phyloP scores from a whole-genome alignment of 2,329 filamentous ascomycete species.

The Stagonosporopsis cucurbitacearum region DNA sequence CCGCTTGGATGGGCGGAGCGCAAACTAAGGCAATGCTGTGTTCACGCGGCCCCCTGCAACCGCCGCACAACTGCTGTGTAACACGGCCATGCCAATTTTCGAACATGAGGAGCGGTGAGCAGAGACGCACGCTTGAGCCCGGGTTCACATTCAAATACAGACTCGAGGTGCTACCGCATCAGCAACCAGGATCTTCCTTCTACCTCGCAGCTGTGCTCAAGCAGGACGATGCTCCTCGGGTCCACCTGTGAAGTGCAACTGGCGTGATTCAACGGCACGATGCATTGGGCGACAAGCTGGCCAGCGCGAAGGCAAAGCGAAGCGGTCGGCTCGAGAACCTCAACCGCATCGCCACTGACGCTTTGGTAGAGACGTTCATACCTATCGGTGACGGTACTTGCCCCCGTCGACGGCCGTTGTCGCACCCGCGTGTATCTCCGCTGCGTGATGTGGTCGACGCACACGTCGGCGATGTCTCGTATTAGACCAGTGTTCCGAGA shows the following conservation, averaged over 20 bases:
- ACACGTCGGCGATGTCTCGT: constrained; percentile 13
- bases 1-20: background rate
- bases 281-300: constrained; percentile 14
- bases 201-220: background rate
- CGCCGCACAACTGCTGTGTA: constrained; percentile 9
- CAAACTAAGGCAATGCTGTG: constrained; percentile 1
- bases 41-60: constrained; percentile 1
- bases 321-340: too few species aligned
- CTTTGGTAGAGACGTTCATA: background rate
- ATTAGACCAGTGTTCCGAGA: background rate
- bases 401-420: too few species aligned
- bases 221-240: background rate
- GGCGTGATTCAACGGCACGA: background rate
- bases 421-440: background rate
- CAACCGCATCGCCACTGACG: background rate
- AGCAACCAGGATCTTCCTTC: constrained; percentile 7
- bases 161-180: constrained; percentile 9
- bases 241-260: background rate
- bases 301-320: constrained; percentile 9
- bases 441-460: background rate
- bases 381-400: too few species aligned
- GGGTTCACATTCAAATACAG: constrained; percentile 7
- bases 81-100: constrained; percentile 4
- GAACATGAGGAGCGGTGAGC: constrained; percentile 13
- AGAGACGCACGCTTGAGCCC: constrained; percentile 11